phyloP scores from a whole-genome alignment of 163 green algal genomes.

The Scenedesmus sp. region DNA sequence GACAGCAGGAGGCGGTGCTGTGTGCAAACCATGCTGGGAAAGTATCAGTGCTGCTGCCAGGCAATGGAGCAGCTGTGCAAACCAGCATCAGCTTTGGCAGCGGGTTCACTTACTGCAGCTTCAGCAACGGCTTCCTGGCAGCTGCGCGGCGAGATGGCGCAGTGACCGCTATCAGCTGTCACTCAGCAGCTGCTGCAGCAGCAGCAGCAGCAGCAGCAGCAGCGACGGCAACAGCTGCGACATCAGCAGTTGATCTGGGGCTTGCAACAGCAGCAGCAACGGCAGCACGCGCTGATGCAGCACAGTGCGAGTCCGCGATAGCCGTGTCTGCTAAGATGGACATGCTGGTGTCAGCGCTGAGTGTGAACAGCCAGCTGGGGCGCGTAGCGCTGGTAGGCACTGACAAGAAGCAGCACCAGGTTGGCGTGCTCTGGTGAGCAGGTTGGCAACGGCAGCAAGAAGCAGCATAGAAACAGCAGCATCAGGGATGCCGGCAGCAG shows the following conservation, averaged over 20 bases:
- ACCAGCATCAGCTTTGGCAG: conserved; percentile 2
- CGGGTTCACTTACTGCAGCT: conserved; percentile 41
- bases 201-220: background rate
- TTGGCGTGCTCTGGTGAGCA: conserved; percentile 29
- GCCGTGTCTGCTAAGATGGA: conserved; percentile 53
- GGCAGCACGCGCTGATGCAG: background rate
- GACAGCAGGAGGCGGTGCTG: conserved; percentile 19
- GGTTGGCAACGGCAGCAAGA: background rate
- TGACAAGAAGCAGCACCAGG: conserved; percentile 40
- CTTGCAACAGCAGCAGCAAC: background rate
- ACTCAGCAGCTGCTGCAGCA: background rate
- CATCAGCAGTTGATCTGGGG: background rate
- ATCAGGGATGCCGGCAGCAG: background rate
- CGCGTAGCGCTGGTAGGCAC: conserved; percentile 31
- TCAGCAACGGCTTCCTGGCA: conserved; percentile 28
- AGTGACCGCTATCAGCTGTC: conserved; percentile 40
- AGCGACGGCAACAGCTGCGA: background rate
- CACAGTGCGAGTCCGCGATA: background rate
- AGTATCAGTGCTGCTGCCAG: conserved; percentile 10
- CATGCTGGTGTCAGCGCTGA: conserved; percentile 35
- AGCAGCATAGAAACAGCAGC: background rate
- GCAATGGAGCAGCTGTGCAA: background rate
- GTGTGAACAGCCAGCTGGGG: conserved; percentile 31
- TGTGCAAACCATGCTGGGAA: conserved; percentile 7
- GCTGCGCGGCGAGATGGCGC: conserved; percentile 35